Percentiles rank a stretch among this genome's conserved stretches.
Evolutionary conservation across 306 rosid genomes (phyloP).

Genomic region (Boehmeria nivea): DNA sequence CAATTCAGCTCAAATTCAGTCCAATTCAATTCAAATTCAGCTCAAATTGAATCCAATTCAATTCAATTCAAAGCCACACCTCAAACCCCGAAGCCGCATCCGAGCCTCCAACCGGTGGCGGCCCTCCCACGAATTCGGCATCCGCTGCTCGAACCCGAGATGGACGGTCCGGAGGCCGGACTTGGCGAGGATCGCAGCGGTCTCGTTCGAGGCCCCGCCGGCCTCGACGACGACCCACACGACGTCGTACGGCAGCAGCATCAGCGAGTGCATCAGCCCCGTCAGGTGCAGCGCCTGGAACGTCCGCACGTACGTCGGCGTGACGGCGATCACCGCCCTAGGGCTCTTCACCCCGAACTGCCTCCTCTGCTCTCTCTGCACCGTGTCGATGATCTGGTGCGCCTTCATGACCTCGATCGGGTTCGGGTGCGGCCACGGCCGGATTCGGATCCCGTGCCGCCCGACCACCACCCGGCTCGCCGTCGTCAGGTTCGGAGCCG

Average conservation of each 20-base stretch:
- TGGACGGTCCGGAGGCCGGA: conserved; percentile 71
- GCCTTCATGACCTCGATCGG: conserved; percentile 94
- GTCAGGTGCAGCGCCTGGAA: conserved; percentile 90
- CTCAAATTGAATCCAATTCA: not conserved
- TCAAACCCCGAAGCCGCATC: conserved; percentile 85
- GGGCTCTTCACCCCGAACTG: conserved; percentile 84
- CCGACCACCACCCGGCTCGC: conserved; percentile 88
- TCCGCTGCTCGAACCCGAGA: conserved; percentile 50
- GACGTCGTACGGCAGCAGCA: conserved; percentile 79
- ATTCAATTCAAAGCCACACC: not conserved
- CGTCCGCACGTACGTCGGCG: conserved; percentile 86
- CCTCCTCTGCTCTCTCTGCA: conserved; percentile 82
- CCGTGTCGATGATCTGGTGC: conserved; percentile 80
- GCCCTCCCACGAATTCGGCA: conserved; percentile 82
- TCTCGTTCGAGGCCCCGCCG: conserved; percentile 79
- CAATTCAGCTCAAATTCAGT: too few species aligned
- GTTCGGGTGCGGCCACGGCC: conserved; percentile 99
- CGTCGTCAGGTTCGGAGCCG: conserved; percentile 39
- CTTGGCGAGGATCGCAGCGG: conserved; percentile 63
- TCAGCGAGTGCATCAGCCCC: conserved; percentile 90
- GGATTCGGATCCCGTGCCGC: conserved; percentile 97
- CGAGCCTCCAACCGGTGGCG: conserved; percentile 75
- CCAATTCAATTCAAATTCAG: not conserved
- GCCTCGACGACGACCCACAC: conserved; percentile 97
- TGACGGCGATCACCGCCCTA: conserved; percentile 59